These are phyloP conservation scores for Entomortierella chlamydospora DNA, from an alignment of 192 early-diverging fungal genomes.

Conservation along the genomic window DNA sequence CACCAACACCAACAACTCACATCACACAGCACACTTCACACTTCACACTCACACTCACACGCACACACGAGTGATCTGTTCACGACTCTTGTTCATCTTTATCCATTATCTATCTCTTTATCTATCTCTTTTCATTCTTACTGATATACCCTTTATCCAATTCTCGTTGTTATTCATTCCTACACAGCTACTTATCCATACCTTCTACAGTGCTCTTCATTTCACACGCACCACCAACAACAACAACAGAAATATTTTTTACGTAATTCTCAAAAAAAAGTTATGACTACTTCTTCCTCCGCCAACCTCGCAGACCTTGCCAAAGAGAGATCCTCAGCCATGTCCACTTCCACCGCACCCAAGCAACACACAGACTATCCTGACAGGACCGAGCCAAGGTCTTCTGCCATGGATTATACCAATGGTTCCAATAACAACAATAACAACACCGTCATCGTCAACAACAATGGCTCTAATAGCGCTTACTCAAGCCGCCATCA, in stretches of 20 bases:
- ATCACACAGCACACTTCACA: background rate
- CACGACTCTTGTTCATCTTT: too few species aligned
- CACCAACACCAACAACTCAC: background rate
- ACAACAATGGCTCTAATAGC: slow-evolving; percentile 4
- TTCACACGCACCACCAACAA: background rate
- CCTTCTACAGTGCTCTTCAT: slow-evolving; percentile 7
- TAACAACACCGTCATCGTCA: too few species aligned
- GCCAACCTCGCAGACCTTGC: slow-evolving; percentile 22
- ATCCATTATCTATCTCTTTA: background rate
- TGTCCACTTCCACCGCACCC: slow-evolving; percentile 7
- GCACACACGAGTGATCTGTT: slow-evolving; percentile 3
- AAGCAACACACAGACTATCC: slow-evolving; percentile 39
- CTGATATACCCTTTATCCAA: slow-evolving; percentile 3
- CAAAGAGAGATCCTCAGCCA: slow-evolving; percentile 29
- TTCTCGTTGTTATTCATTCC: too few species aligned
- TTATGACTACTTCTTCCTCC: slow-evolving; percentile 32
- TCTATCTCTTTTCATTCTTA: background rate
- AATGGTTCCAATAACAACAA: too few species aligned
- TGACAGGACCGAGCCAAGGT: slow-evolving; percentile 27
- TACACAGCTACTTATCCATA: too few species aligned
- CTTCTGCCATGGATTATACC: slow-evolving; percentile 24
- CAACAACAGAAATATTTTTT: background rate
- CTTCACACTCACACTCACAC: background rate
- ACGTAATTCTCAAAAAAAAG: background rate
- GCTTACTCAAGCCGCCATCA: slow-evolving; percentile 20